Percentiles rank a stretch among this genome's conserved stretches.
These are phyloP conservation scores for Chenopodium suecicum DNA, from an alignment of 148 eudicot genomes.

Conservation along the genomic window DNA sequence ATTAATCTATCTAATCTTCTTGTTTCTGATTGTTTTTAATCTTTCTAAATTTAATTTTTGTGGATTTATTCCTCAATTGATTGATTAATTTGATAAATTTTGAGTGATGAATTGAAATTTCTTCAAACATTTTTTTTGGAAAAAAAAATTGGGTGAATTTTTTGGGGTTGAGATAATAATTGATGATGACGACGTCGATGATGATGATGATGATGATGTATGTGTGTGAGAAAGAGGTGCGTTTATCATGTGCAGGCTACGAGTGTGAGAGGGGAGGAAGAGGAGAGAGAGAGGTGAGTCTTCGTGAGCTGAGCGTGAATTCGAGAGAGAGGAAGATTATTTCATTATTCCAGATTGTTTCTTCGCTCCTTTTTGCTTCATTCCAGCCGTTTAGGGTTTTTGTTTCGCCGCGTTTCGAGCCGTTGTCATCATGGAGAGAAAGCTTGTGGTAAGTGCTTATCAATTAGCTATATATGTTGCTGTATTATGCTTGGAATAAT, in stretches of 20 bases:
- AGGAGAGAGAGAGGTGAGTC: conserved; percentile 49
- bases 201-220: conserved; percentile 47
- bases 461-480: not conserved
- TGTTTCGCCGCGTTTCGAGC: not conserved
- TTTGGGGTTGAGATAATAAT: conserved; percentile 3
- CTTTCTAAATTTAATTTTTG: conserved; percentile 1
- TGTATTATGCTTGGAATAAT: not conserved
- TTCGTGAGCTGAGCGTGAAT: conserved; percentile 18
- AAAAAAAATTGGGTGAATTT: conserved; percentile 12
- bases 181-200: conserved; percentile 11
- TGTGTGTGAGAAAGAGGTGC: conserved; percentile 99
- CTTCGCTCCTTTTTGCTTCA: conserved; percentile 8
- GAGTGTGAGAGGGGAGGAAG: conserved; percentile 71
- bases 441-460: conserved; percentile 79
- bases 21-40: not conserved
- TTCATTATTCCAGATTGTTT: conserved; percentile 18
- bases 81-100: conserved; percentile 1
- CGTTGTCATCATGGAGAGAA: conserved; percentile 46
- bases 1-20: not conserved
- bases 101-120: not conserved
- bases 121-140: not conserved
- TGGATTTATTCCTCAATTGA: conserved; percentile 4
- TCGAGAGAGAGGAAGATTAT: conserved; percentile 23
- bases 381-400: conserved; percentile 19
- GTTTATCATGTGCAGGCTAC: conserved; percentile 85